Percentiles rank a stretch among this genome's conserved stretches.
phyloP scores from a whole-genome alignment of 2,329 filamentous ascomycete species.

The Dryadomyces sulphureus region DNA sequence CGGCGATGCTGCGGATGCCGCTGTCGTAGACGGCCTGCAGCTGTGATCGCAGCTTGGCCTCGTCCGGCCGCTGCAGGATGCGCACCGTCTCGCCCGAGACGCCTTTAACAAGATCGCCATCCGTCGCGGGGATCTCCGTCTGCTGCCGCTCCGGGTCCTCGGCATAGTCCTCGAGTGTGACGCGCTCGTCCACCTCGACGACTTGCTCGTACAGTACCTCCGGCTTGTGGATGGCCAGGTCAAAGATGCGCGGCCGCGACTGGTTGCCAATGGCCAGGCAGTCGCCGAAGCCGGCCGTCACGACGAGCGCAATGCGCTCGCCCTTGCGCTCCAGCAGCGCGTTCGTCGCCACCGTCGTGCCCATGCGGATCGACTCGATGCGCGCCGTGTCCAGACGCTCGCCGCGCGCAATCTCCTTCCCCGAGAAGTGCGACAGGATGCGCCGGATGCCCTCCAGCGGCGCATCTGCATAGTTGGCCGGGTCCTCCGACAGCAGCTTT shows the following conservation, averaged over 20 bases:
- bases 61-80: constrained; percentile 35
- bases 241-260: constrained; percentile 6
- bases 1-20: constrained; percentile 32
- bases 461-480: constrained; percentile 51
- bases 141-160: constrained; percentile 14
- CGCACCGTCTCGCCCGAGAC: constrained; percentile 55
- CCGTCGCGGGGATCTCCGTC: background rate
- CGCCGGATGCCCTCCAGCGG: constrained; percentile 52
- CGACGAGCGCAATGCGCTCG: constrained; percentile 2
- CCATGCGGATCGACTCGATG: constrained; percentile 11
- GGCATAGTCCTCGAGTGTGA: constrained; percentile 5
- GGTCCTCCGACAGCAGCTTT: constrained; percentile 54
- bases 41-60: constrained; percentile 37
- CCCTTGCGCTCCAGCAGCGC: constrained; percentile 8
- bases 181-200: constrained; percentile 8
- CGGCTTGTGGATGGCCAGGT: constrained; percentile 11
- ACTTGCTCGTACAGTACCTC: constrained; percentile 6
- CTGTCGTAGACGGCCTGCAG: constrained; percentile 45
- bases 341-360: constrained; percentile 9
- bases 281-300: constrained; percentile 5
- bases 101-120: constrained; percentile 29
- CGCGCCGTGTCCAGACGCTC: constrained; percentile 35
- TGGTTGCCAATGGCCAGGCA: constrained; percentile 6
- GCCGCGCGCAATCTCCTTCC: constrained; percentile 43
- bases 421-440: constrained; percentile 19